Evolutionary conservation across 345 rosid genomes (phyloP), one percentile per base, ranked within the genome.

Genomic region (Luvunga scandens): DNA sequence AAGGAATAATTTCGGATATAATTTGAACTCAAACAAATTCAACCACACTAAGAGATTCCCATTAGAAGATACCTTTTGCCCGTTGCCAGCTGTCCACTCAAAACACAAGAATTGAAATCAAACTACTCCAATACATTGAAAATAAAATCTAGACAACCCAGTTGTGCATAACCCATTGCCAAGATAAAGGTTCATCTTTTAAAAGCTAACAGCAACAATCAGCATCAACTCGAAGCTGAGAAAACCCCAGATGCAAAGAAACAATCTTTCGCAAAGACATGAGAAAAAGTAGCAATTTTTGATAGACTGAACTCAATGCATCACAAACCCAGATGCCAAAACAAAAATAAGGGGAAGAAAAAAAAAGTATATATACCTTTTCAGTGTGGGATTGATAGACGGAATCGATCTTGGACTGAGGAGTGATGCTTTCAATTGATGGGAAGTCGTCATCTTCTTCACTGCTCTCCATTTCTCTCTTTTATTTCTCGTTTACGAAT

Each of bases 391-490:
- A 96, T 83, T 94, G 99, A 76, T 88, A 89, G 66, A 88, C 80
- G 76, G 98, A 94, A 75, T 96, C 89, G 83, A 94, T 87, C 90
- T 91, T 91, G 80, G 94, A 88, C 89, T 92, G 97, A 60, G 98
- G 92, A 82, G 88, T 94, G 61, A 96, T 91, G 91, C 83, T 85
- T 77, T 92, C 99, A 9, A 87, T 85, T 2, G 91, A 89, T 6
- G 99, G 99, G 85, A 88, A 89, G 79, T 96, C 99, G 30, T 96
- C 99, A 5, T 96, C 99, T 84, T 96, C 99, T 78, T 96, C 98
- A 78, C 99, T 92, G 89, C 98, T 96, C 86, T 96, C 98, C 98
- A 89, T 92, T 68, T 50, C 50, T 27, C 21, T 16, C 57, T 27
- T 66, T 21, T 39, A n/a, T 16, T 30, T 33, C 36, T 30, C 36